Evolutionary conservation across 371 early-diverging fungal genomes (phyloP), one percentile per base, ranked within the genome.

Genomic region (Rhizopus stolonifer): DNA sequence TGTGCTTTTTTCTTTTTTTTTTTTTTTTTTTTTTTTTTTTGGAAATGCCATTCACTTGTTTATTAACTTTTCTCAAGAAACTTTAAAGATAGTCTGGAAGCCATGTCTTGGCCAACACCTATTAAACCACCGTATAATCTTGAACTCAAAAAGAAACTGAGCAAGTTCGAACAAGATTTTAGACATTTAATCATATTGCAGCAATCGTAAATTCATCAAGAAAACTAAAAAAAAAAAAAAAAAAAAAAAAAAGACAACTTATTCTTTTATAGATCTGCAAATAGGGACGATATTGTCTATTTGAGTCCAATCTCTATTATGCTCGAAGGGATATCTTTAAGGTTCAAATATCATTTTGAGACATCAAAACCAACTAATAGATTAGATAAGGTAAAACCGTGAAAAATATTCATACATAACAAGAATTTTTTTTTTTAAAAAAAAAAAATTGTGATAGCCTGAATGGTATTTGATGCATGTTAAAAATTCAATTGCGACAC

Each of bases 381-480:
- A 24, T 68, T 87, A 1, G 93, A 93, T 58, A 92, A 90, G 72
- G 83, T 77, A 70, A 38, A 22, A 15, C 2, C 22, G 15, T n/a
- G 10, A 24, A 25, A 25, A 18, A 31, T n/a, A n/a, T n/a, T n/a
- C n/a, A n/a, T n/a, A n/a, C n/a, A n/a, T n/a, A n/a, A n/a, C n/a
- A n/a, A n/a, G n/a, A n/a, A n/a, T n/a, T n/a, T n/a, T n/a, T n/a
- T 43, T 7, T 43, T 19, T 1, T 22, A 15, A 38, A 31, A 10
- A 24, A 4, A 48, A 17, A 15, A 8, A 36, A 15, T 4, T 3
- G 15, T 15, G 5, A 5, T 58, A 84, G 86, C 92, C 94, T 19
- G 94, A 93, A 65, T 91, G 92, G 94, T 87, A 85, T 58, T 69
- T 94, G 29, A 77, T 81, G 1, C 86, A 88, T 48, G 69, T 87